Evolutionary conservation across 2,329 filamentous ascomycete genomes (phyloP).

Genomic region (Penicillium sp.): DNA sequence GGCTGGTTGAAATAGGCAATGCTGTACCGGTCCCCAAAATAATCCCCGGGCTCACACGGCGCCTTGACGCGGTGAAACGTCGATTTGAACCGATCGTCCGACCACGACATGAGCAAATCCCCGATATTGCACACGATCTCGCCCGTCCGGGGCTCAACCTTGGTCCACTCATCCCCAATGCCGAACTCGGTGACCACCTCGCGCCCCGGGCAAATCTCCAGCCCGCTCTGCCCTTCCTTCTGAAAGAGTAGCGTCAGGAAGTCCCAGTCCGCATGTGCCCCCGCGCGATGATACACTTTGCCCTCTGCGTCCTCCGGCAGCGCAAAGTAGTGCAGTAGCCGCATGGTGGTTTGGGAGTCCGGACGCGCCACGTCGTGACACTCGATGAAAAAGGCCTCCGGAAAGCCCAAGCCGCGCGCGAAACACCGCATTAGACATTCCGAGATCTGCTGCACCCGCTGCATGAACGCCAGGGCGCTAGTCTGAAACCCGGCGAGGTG

Average conservation of each 20-base stretch:
- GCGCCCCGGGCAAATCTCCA: constrained; percentile 64
- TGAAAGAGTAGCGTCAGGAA: constrained; percentile 64
- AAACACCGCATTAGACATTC: constrained; percentile 60
- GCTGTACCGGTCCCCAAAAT: constrained; percentile 61
- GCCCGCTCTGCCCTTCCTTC: constrained; percentile 56
- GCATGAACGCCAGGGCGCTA: constrained; percentile 53
- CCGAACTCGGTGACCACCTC: constrained; percentile 60
- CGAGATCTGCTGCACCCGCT: constrained; percentile 51
- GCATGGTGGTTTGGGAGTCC: constrained; percentile 55
- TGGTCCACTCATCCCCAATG: constrained; percentile 61
- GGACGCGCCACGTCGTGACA: constrained; percentile 52
- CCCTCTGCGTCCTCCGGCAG: constrained; percentile 38
- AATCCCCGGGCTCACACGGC: constrained; percentile 53
- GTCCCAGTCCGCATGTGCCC: constrained; percentile 64
- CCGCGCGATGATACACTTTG: constrained; percentile 56
- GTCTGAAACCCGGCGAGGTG: constrained; percentile 51
- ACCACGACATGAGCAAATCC: constrained; percentile 65
- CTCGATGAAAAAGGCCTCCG: constrained; percentile 56
- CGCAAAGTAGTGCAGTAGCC: constrained; percentile 58
- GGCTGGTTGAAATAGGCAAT: constrained; percentile 67
- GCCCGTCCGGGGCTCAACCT: constrained; percentile 54
- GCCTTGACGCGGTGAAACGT: constrained; percentile 65
- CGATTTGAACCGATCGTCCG: constrained; percentile 65
- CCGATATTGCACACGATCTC: constrained; percentile 65
- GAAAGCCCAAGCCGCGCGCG: constrained; percentile 56